Conservation (phyloP, 2,329 filamentous ascomycete genomes). For the Colletotrichum chlorophyti region DNA sequence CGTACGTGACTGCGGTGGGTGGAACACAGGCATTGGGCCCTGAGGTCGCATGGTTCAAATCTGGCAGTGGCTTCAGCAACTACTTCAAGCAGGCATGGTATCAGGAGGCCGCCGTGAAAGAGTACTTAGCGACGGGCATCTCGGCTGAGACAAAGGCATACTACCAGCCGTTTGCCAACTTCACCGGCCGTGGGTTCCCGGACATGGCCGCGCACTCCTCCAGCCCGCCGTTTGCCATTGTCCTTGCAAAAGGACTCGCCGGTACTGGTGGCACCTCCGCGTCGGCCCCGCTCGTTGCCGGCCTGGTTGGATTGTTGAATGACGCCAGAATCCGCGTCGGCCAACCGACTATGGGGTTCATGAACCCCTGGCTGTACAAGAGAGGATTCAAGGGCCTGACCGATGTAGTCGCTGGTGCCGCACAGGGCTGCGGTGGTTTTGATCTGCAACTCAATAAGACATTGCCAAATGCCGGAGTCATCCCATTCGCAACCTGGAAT, state of each 20-base stretch:
- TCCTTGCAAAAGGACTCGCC: slow-evolving; percentile 36
- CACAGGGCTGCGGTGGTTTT: slow-evolving; percentile 33
- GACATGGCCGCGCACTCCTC: slow-evolving; percentile 66
- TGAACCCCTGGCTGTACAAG: slow-evolving; percentile 67
- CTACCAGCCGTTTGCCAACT: slow-evolving; percentile 56
- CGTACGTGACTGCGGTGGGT: slow-evolving; percentile 64
- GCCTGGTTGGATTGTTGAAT: slow-evolving; percentile 70
- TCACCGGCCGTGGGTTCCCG: slow-evolving; percentile 62
- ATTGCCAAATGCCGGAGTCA: slow-evolving; percentile 34
- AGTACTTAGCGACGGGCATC: slow-evolving; percentile 44
- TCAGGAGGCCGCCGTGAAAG: slow-evolving; percentile 52
- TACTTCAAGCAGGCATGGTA: slow-evolving; percentile 51
- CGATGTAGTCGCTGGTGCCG: slow-evolving; percentile 39
- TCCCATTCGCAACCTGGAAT: slow-evolving; percentile 37
- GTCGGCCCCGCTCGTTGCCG: slow-evolving; percentile 67
- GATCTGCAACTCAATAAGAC: slow-evolving; percentile 33
- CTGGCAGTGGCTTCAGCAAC: slow-evolving; percentile 58
- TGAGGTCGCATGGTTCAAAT: slow-evolving; percentile 60
- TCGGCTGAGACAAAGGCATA: slow-evolving; percentile 47
- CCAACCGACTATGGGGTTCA: slow-evolving; percentile 60
- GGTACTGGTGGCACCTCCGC: slow-evolving; percentile 50
- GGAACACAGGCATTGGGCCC: slow-evolving; percentile 57
- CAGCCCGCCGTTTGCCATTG: slow-evolving; percentile 21
- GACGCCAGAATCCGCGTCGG: slow-evolving; percentile 64
- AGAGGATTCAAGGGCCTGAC: slow-evolving; percentile 39